These are phyloP conservation scores for Cryptosporidium muris DNA, from an alignment of 169 alveolate genomes.

Conservation along the genomic window DNA sequence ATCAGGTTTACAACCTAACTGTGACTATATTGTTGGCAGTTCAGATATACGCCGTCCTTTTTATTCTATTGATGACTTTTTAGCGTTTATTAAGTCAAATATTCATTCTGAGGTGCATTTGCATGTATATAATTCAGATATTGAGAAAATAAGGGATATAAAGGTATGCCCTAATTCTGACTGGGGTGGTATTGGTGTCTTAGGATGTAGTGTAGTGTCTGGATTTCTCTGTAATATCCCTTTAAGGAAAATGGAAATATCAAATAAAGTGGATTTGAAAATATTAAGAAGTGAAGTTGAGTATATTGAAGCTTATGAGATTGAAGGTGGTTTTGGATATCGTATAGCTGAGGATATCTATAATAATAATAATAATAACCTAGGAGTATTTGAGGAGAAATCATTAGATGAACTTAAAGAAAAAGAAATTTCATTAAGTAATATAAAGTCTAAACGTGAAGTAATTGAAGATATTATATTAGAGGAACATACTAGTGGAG, in stretches of 20 bases:
- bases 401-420: background rate
- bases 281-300: background rate
- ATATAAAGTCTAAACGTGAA: background rate
- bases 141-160: slow-evolving; percentile 31
- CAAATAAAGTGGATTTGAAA: background rate
- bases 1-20: slow-evolving; percentile 31
- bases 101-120: background rate
- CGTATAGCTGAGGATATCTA: background rate
- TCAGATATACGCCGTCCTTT: slow-evolving; percentile 30
- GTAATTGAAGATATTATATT: background rate
- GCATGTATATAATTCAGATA: slow-evolving; percentile 38
- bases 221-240: slow-evolving; percentile 53
- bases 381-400: background rate
- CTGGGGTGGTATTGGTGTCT: slow-evolving; percentile 67
- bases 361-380: background rate
- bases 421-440: background rate
- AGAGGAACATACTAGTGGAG: background rate
- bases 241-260: slow-evolving; percentile 23
- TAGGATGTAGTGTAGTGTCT: slow-evolving; percentile 65
- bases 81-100: slow-evolving; percentile 29
- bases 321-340: background rate
- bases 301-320: background rate
- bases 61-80: slow-evolving; percentile 59
- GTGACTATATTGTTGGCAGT: slow-evolving; percentile 52
- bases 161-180: slow-evolving; percentile 21